Conservation (phyloP, 345 rosid genomes). For the Hibiscus syriacus region DNA sequence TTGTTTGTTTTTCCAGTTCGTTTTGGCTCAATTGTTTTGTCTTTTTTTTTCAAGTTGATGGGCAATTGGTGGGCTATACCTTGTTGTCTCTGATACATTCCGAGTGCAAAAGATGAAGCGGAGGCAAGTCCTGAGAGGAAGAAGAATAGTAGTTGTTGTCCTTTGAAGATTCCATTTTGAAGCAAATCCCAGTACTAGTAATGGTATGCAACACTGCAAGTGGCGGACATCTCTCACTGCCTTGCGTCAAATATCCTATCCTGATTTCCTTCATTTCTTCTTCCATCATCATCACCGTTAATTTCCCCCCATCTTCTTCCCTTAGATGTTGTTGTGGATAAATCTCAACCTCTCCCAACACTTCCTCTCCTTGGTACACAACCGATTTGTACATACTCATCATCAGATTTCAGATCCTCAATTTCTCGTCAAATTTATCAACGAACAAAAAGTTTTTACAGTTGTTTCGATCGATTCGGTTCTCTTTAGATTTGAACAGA, state of each 20-base stretch:
- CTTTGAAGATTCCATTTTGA: conserved; percentile 74
- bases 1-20: neutral
- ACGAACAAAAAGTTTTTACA: neutral
- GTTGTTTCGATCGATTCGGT: conserved; percentile 2
- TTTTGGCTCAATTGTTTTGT: neutral
- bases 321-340: conserved; percentile 38
- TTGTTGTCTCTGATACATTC: conserved; percentile 84
- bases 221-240: conserved; percentile 94
- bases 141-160: conserved; percentile 15
- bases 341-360: conserved; percentile 77
- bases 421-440: conserved; percentile 17
- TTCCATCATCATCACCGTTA: conserved; percentile 16
- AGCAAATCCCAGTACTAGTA: conserved; percentile 66
- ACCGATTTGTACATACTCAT: conserved; percentile 58
- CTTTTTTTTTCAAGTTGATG: neutral
- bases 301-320: conserved; percentile 24
- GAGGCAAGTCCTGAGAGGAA: conserved; percentile 12
- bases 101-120: conserved; percentile 65
- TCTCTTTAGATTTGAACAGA: conserved; percentile 32
- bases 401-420: conserved; percentile 9
- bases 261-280: conserved; percentile 69
- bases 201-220: conserved; percentile 83
- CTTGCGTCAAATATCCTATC: conserved; percentile 52
- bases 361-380: conserved; percentile 55
- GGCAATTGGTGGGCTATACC: conserved; percentile 44